Evolutionary conservation across 129 eudicot genomes (phyloP).

Genomic region (Sambucus nigra): DNA sequence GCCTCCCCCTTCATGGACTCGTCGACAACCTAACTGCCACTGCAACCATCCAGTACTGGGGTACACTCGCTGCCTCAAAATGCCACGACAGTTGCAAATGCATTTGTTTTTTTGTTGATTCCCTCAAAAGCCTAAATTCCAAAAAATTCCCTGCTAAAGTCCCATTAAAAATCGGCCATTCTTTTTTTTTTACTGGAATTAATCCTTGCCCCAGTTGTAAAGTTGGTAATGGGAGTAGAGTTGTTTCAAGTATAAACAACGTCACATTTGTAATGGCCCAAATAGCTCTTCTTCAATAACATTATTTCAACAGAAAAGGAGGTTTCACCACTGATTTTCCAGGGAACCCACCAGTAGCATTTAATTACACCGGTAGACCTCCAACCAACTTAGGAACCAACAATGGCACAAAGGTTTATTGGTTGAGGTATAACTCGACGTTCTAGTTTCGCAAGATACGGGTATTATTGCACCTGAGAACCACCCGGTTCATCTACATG

Average conservation of each 20-base stretch:
- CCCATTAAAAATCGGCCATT: conserved; percentile 54
- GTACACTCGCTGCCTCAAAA: conserved; percentile 40
- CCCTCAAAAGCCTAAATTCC: conserved; percentile 65
- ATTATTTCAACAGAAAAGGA: conserved; percentile 45
- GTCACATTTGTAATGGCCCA: conserved; percentile 75
- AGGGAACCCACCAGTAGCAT: conserved; percentile 50
- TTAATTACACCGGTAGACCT: conserved; percentile 49
- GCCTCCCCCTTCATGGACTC: conserved; percentile 69
- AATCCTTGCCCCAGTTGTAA: conserved; percentile 62
- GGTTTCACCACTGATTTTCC: conserved; percentile 84
- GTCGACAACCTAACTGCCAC: conserved; percentile 75
- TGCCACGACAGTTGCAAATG: conserved; percentile 64
- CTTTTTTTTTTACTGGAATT: conserved; percentile 55
- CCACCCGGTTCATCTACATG: conserved; percentile 80
- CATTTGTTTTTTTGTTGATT: conserved; percentile 38
- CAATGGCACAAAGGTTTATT: conserved; percentile 52
- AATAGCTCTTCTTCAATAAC: conserved; percentile 59
- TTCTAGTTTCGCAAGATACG: conserved; percentile 72
- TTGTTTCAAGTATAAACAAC: conserved; percentile 59
- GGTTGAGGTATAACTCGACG: conserved; percentile 50
- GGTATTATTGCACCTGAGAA: conserved; percentile 56
- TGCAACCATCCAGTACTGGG: conserved; percentile 64
- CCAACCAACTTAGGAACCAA: conserved; percentile 39
- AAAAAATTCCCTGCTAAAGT: conserved; percentile 54
- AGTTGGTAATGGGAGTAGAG: conserved; percentile 61